Conservation (phyloP, 164 flowering plant species). For the Nymphaea colorata region DNA sequence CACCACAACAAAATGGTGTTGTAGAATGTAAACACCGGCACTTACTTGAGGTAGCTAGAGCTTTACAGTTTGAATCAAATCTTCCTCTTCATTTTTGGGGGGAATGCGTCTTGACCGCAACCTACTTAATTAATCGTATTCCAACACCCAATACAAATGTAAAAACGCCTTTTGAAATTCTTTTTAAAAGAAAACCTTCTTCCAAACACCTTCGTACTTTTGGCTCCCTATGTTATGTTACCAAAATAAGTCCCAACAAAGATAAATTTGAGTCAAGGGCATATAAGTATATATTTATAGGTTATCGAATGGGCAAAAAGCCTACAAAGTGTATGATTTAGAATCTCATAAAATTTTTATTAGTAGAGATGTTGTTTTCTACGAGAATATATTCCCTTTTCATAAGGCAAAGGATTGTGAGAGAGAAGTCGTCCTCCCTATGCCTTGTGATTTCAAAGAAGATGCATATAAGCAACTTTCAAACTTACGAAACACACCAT, state of each 20-base stretch:
- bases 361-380: not conserved
- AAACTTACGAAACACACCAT: too few species aligned
- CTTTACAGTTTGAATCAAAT: not conserved
- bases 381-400: not conserved
- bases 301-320: not conserved
- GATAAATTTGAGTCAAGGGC: not conserved
- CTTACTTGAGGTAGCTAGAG: not conserved
- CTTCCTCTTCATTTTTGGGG: not conserved
- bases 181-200: not conserved
- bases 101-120: not conserved
- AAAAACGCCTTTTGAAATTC: not conserved
- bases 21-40: not conserved
- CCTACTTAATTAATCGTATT: not conserved
- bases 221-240: not conserved
- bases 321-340: not conserved
- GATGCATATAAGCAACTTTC: too few species aligned
- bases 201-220: not conserved
- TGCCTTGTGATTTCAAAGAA: too few species aligned
- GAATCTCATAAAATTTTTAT: not conserved
- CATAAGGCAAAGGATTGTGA: not conserved
- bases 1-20: not conserved
- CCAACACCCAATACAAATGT: not conserved
- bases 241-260: not conserved
- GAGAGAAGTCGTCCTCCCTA: too few species aligned
- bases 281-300: not conserved